phyloP scores from a whole-genome alignment of 192 early-diverging fungal genomes.

The Coemansia sp. region DNA sequence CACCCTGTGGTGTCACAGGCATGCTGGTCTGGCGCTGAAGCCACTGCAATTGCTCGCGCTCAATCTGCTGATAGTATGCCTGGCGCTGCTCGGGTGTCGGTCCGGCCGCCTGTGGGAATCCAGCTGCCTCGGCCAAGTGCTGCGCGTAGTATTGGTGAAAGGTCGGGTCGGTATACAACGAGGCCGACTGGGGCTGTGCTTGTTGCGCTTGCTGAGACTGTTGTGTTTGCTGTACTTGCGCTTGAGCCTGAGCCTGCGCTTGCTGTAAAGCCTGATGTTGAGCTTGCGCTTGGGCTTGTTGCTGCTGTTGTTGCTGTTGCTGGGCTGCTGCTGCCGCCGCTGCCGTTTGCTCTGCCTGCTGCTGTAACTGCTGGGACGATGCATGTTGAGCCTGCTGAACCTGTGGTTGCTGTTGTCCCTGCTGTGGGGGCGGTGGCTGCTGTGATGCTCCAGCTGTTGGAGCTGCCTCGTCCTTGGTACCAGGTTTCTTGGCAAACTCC shows the following conservation, averaged over 20 bases:
- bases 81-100: constrained; percentile 44
- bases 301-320: constrained; percentile 20
- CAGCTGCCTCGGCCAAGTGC: constrained; percentile 44
- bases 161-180: constrained; percentile 31
- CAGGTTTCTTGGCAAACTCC: constrained; percentile 57
- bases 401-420: background rate
- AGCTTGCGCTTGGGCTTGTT: constrained; percentile 16
- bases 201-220: constrained; percentile 10
- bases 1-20: constrained; percentile 16
- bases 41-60: constrained; percentile 55
- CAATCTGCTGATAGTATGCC: constrained; percentile 54
- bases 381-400: background rate
- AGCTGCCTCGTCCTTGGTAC: background rate
- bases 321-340: constrained; percentile 6
- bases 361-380: background rate
- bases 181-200: constrained; percentile 7
- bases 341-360: background rate
- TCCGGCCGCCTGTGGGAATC: constrained; percentile 36
- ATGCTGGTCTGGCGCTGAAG: constrained; percentile 47
- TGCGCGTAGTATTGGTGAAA: constrained; percentile 55
- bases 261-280: constrained; percentile 11
- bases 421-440: background rate
- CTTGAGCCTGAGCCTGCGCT: constrained; percentile 13
- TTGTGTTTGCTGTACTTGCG: constrained; percentile 18
- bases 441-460: constrained; percentile 3